Evolutionary conservation across 192 early-diverging fungal genomes (phyloP), one percentile per base, ranked within the genome.

Genomic region (Dimargaris cristalligena): DNA sequence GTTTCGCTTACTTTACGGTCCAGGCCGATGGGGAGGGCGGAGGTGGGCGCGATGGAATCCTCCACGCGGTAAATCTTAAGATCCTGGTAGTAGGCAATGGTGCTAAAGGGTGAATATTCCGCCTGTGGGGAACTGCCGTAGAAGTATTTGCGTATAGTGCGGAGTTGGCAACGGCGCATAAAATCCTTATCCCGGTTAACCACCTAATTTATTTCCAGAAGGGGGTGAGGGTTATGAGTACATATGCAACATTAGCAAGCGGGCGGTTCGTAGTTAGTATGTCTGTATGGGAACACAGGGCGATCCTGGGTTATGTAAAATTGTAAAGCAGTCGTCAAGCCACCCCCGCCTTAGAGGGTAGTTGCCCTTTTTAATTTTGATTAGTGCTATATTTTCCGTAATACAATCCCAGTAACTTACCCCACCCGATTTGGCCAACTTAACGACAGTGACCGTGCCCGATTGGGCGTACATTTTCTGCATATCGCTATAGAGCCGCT

Each of bases 341-440:
- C n/a, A n/a, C n/a, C n/a, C n/a, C n/a, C n/a, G n/a, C n/a, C n/a
- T n/a, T n/a, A n/a, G n/a, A n/a, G n/a, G n/a, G n/a, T n/a, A n/a
- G n/a, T n/a, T n/a, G n/a, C n/a, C n/a, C n/a, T n/a, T n/a, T n/a
- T n/a, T n/a, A n/a, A n/a, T n/a, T n/a, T n/a, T n/a, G n/a, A n/a
- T n/a, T n/a, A n/a, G n/a, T n/a, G n/a, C n/a, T n/a, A n/a, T n/a
- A n/a, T n/a, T n/a, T n/a, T n/a, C n/a, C n/a, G n/a, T n/a, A n/a
- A n/a, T n/a, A n/a, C n/a, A n/a, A n/a, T n/a, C n/a, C n/a, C n/a
- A n/a, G n/a, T n/a, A n/a, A 68, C 75, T 63, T 70, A 88, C 88
- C 34, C 95, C 95, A 38, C 95, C 95, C 2, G 91, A 91, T 63
- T 95, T 96, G 3, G 83, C 70, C 31, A 97, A 69, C 66, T 94